phyloP scores from a whole-genome alignment of 768 basidiomycete genomes.

The Neoboletus magnificus region DNA sequence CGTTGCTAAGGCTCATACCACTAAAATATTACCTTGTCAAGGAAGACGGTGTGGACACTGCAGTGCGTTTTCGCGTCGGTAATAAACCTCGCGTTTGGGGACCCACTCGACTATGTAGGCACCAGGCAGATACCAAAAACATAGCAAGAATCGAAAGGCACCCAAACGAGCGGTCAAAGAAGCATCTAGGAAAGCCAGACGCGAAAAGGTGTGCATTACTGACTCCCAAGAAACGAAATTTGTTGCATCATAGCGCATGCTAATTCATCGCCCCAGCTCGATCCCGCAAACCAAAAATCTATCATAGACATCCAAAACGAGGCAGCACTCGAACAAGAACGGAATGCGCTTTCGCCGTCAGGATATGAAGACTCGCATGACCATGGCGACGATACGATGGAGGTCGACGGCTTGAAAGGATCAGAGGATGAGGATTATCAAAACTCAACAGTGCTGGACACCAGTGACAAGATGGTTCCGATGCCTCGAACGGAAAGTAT shows the following conservation, averaged over 20 bases:
- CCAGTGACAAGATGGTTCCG: conserved; percentile 45
- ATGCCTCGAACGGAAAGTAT: conserved; percentile 67
- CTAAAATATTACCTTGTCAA: conserved; percentile 75
- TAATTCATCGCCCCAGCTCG: conserved; percentile 54
- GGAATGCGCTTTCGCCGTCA: conserved; percentile 22
- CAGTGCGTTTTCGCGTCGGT: conserved; percentile 7
- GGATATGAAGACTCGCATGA: conserved; percentile 31
- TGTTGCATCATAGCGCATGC: not conserved
- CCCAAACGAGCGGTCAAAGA: conserved; percentile 87
- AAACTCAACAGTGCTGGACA: not conserved
- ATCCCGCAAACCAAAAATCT: conserved; percentile 86
- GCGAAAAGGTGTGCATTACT: conserved; percentile 63
- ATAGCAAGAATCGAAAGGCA: conserved; percentile 81
- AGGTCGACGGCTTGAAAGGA: conserved; percentile 32
- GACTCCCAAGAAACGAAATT: not conserved
- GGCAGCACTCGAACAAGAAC: conserved; percentile 31
- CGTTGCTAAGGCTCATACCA: conserved; percentile 80
- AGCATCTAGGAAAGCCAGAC: conserved; percentile 82
- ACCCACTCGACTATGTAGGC: not conserved
- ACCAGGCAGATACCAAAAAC: conserved; percentile 77
- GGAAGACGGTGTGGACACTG: conserved; percentile 6
- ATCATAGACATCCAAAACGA: conserved; percentile 72
- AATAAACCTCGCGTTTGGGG: not conserved
- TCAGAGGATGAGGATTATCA: conserved; percentile 10
- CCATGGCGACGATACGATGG: conserved; percentile 21